phyloP scores from a whole-genome alignment of 768 basidiomycete genomes.

The Arthromyces matolae region DNA sequence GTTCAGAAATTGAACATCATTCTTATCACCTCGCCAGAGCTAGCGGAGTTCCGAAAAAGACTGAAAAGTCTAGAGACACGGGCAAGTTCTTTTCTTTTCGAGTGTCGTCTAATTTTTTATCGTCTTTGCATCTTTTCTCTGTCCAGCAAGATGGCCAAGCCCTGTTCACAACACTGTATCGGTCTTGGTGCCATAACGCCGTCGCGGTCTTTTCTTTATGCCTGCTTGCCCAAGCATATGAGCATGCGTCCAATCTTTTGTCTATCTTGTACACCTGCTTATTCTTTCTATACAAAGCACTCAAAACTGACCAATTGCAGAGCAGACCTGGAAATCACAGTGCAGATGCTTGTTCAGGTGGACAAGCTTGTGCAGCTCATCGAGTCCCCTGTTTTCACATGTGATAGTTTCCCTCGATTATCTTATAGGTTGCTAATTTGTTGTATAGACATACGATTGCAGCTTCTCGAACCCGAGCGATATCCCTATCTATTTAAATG shows the following conservation, averaged over 20 bases:
- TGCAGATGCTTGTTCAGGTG: constrained; percentile 89
- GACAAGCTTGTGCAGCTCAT: constrained; percentile 98
- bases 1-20: constrained; percentile 97
- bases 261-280: constrained; percentile 72
- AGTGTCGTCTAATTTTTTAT: not conserved
- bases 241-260: constrained; percentile 94
- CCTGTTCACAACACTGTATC: constrained; percentile 88
- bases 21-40: constrained; percentile 91
- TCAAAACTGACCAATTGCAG: constrained; percentile 37
- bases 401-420: constrained; percentile 39
- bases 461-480: constrained; percentile 94
- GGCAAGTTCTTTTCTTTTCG: constrained; percentile 39
- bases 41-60: constrained; percentile 91
- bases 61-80: constrained; percentile 91
- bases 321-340: constrained; percentile 95
- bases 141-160: constrained; percentile 93
- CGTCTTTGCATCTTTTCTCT: not conserved
- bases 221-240: constrained; percentile 95
- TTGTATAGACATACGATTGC: constrained; percentile 72
- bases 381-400: constrained; percentile 97
- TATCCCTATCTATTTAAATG: constrained; percentile 97
- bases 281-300: not conserved
- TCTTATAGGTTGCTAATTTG: not conserved
- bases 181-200: constrained; percentile 98
- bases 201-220: constrained; percentile 96